Evolutionary conservation across 768 basidiomycete species (phyloP).

Genomic region (Lentinula detonsa): DNA sequence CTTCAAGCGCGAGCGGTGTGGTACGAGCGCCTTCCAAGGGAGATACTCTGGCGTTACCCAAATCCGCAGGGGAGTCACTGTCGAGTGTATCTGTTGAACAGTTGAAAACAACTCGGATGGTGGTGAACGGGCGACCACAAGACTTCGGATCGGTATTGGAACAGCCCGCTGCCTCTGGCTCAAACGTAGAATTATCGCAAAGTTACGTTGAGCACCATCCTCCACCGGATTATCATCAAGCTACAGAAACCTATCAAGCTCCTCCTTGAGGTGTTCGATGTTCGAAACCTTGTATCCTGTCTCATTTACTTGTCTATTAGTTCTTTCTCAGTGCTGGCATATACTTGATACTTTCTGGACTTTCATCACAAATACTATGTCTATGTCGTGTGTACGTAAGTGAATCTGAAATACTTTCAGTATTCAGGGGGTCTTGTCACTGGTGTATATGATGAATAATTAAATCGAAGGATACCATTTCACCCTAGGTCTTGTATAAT

Average conservation of each 20-base stretch:
- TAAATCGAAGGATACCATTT: too few relatives aligned
- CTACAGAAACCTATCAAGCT: constrained; percentile 11
- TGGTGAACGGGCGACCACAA: constrained; percentile 14
- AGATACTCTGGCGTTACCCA: constrained; percentile 8
- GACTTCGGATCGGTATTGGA: constrained; percentile 12
- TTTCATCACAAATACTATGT: too few relatives aligned
- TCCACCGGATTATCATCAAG: constrained; percentile 16
- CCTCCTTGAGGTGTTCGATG: background rate
- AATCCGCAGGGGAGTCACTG: constrained; percentile 11
- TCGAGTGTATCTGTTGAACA: constrained; percentile 8
- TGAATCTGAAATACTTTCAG: too few relatives aligned
- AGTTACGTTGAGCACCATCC: constrained; percentile 5
- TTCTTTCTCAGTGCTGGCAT: background rate
- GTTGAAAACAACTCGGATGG: constrained; percentile 12
- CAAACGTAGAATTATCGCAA: background rate
- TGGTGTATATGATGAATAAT: too few relatives aligned
- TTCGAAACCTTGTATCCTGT: background rate
- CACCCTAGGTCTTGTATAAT: too few relatives aligned
- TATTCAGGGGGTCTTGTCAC: too few relatives aligned
- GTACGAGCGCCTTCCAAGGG: background rate
- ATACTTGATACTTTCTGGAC: too few relatives aligned
- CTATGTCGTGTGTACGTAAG: too few relatives aligned
- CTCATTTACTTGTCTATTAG: too few relatives aligned
- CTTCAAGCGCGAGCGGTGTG: background rate
- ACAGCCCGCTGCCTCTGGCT: background rate